Evolutionary conservation across 129 eudicot species (phyloP).

Genomic region (Smallanthus sonchifolius): DNA sequence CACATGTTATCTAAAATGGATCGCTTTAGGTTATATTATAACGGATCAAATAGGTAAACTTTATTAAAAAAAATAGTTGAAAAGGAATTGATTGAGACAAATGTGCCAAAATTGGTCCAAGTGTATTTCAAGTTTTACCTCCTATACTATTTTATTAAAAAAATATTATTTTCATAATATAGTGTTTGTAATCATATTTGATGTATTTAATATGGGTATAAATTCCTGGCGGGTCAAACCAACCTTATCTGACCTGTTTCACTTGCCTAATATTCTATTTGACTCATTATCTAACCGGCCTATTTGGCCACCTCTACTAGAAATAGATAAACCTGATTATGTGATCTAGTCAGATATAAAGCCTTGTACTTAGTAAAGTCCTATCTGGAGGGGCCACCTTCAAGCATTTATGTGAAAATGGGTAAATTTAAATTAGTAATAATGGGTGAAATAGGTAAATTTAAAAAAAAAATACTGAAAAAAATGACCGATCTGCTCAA

Average conservation of each 20-base stretch:
- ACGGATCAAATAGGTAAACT: not conserved
- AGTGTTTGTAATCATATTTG: not conserved
- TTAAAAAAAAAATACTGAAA: not conserved
- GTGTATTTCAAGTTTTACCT: not conserved
- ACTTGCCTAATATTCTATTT: not conserved
- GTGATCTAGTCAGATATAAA: not conserved
- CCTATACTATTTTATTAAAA: not conserved
- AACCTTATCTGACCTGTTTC: not conserved
- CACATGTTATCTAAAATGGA: not conserved
- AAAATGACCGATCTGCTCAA: not conserved
- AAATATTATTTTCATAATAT: not conserved
- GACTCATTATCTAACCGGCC: not conserved
- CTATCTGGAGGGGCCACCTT: not conserved
- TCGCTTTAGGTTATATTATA: not conserved
- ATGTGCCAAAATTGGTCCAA: not conserved
- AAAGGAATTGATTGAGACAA: not conserved
- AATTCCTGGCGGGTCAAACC: not conserved
- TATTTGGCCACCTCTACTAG: not conserved
- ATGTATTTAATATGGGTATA: not conserved
- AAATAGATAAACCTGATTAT: not conserved
- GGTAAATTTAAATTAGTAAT: not conserved
- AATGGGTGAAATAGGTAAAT: not conserved
- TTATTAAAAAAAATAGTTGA: not conserved
- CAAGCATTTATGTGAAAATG: not conserved
- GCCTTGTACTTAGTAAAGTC: not conserved